Evolutionary conservation across 2,329 filamentous ascomycete species (phyloP).

Genomic region (Fusarium citri): DNA sequence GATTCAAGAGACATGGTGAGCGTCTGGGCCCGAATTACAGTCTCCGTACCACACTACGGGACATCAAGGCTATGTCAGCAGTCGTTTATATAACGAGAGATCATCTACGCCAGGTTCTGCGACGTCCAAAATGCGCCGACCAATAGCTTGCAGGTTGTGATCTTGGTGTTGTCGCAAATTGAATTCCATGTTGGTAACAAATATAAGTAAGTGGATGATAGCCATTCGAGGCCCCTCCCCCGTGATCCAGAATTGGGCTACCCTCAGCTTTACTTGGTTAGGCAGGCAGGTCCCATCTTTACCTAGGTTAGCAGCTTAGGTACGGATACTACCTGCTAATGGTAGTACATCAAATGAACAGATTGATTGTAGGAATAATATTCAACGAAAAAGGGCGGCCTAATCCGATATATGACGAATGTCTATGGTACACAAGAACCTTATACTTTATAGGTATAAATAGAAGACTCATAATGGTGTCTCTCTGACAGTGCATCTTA

Average conservation of each 20-base stretch:
- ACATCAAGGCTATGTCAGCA: constrained; percentile 21
- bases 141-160: constrained; percentile 19
- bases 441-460: neutral
- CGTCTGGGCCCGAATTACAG: constrained; percentile 34
- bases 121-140: constrained; percentile 17
- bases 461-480: neutral
- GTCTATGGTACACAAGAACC: neutral
- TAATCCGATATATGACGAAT: neutral
- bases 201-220: constrained; percentile 32
- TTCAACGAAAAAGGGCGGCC: neutral
- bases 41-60: constrained; percentile 4
- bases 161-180: constrained; percentile 29
- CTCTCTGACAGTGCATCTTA: neutral
- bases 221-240: constrained; percentile 24
- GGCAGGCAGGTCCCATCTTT: neutral
- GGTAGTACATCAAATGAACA: neutral
- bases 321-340: neutral
- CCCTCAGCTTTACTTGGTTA: constrained; percentile 1
- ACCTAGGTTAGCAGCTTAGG: neutral
- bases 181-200: constrained; percentile 39
- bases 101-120: constrained; percentile 14
- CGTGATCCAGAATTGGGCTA: constrained; percentile 29
- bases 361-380: neutral
- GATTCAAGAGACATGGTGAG: constrained; percentile 46
- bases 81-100: neutral